Percentiles rank a stretch among this genome's conserved stretches.
phyloP scores from a whole-genome alignment of 164 flowering plant genomes.

The Nymphaea thermarum region DNA sequence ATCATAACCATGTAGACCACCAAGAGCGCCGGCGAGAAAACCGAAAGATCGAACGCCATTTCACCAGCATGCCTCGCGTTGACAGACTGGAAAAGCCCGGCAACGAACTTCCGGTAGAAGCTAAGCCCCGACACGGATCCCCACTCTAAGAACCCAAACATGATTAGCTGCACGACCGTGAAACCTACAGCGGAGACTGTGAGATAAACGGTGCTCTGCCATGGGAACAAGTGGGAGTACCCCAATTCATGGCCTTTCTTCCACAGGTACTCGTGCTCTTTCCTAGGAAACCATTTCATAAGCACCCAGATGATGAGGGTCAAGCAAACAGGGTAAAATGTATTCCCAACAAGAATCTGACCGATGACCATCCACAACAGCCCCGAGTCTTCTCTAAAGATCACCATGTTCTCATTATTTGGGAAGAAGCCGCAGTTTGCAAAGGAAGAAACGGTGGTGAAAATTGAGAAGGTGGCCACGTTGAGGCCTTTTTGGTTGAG shows the following conservation, averaged over 20 bases:
- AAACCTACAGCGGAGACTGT: constrained; percentile 34
- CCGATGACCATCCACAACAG: constrained; percentile 48
- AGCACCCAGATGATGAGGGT: constrained; percentile 30
- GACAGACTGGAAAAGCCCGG: constrained; percentile 28
- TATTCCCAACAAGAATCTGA: constrained; percentile 58
- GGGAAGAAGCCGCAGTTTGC: constrained; percentile 63
- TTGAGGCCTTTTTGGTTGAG: constrained; percentile 33
- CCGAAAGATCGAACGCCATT: constrained; percentile 40
- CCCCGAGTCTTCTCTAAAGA: constrained; percentile 47
- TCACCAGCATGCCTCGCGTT: constrained; percentile 73
- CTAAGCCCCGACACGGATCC: constrained; percentile 28
- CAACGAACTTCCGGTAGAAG: constrained; percentile 40
- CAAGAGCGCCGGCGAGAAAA: constrained; percentile 39
- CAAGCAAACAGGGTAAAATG: constrained; percentile 40
- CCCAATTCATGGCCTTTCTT: constrained; percentile 23
- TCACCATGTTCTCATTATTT: constrained; percentile 74
- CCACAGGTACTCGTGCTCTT: constrained; percentile 26
- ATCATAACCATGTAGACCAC: constrained; percentile 64
- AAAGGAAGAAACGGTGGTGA: constrained; percentile 43
- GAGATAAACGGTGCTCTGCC: constrained; percentile 15
- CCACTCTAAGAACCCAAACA: constrained; percentile 62
- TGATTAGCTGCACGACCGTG: constrained; percentile 23
- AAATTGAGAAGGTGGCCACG: constrained; percentile 26
- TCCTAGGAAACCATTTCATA: constrained; percentile 13
- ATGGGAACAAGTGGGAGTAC: constrained; percentile 33